These are phyloP conservation scores for Bimuria novae-zelandiae DNA, from an alignment of 2,329 filamentous ascomycete genomes.

Conservation along the genomic window DNA sequence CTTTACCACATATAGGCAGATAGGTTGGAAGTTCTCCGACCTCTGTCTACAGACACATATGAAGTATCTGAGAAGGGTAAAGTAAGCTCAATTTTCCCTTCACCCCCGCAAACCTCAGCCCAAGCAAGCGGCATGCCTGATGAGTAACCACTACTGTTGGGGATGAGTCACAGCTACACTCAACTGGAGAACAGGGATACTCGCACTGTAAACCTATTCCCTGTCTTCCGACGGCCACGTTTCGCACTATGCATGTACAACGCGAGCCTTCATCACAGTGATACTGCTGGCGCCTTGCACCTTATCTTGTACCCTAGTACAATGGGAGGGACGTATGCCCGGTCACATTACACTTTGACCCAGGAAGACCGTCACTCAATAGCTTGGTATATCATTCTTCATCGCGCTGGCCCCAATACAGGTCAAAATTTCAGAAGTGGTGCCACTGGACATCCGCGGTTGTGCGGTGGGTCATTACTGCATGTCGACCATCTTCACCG, in stretches of 20 bases:
- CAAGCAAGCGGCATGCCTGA: no score
- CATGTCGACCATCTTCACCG: no score
- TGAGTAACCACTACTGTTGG: no score
- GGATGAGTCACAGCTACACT: neutral
- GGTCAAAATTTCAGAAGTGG: no score
- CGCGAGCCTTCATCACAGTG: neutral
- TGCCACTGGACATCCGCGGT: neutral
- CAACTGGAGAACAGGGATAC: neutral
- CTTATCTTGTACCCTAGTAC: neutral
- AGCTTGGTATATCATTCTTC: neutral
- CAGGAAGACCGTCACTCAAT: no score
- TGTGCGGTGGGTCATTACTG: no score
- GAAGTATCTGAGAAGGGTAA: no score
- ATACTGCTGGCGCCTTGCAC: neutral
- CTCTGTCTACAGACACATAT: no score
- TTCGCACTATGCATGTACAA: neutral
- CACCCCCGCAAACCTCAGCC: no score
- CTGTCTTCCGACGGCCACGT: neutral
- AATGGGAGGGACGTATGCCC: neutral
- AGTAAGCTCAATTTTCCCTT: no score
- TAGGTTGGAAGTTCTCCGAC: neutral
- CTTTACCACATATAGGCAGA: neutral
- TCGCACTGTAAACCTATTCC: neutral
- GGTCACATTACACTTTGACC: neutral
- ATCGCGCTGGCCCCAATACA: neutral